Evolutionary conservation across 352 stramenopile genomes (phyloP).

Genomic region (Pythium aquatile): DNA sequence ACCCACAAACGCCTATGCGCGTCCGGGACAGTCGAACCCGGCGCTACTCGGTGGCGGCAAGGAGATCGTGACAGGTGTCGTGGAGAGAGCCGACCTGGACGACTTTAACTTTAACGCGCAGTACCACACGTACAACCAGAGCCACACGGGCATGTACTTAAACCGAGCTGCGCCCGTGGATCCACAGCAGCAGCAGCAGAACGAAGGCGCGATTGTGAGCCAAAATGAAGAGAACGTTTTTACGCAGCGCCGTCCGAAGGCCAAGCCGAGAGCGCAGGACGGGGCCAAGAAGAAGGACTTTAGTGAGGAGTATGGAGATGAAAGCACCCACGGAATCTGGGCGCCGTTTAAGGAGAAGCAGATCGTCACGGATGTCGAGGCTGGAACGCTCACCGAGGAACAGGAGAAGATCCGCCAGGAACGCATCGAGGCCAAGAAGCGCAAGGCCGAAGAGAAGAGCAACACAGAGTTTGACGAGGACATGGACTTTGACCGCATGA

Average conservation of each 20-base stretch:
- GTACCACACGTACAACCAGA: conserved; percentile 79
- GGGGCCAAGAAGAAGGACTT: conserved; percentile 16
- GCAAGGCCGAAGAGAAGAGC: conserved; percentile 37
- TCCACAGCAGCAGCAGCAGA: background rate
- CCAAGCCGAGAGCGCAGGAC: conserved; percentile 29
- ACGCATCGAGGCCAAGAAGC: conserved; percentile 59
- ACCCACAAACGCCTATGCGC: conserved; percentile 30
- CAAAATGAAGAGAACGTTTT: conserved; percentile 25
- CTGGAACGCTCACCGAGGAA: conserved; percentile 49
- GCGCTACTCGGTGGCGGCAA: conserved; percentile 55
- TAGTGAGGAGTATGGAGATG: conserved; percentile 45
- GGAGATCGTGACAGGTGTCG: conserved; percentile 73
- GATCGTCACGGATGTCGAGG: conserved; percentile 45
- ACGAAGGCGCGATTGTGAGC: conserved; percentile 15
- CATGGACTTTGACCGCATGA: conserved; percentile 85
- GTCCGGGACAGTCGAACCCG: conserved; percentile 29
- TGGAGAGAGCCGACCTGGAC: conserved; percentile 67
- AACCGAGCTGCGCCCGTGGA: conserved; percentile 11
- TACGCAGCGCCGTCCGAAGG: conserved; percentile 17
- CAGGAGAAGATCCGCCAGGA: conserved; percentile 51
- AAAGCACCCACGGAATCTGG: conserved; percentile 52
- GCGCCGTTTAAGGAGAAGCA: conserved; percentile 58
- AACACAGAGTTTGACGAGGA: conserved; percentile 65
- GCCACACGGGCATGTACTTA: conserved; percentile 27
- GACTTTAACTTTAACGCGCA: conserved; percentile 80